These are phyloP conservation scores for Osmanthus fragrans DNA, from an alignment of 257 asterid genomes.

Conservation along the genomic window DNA sequence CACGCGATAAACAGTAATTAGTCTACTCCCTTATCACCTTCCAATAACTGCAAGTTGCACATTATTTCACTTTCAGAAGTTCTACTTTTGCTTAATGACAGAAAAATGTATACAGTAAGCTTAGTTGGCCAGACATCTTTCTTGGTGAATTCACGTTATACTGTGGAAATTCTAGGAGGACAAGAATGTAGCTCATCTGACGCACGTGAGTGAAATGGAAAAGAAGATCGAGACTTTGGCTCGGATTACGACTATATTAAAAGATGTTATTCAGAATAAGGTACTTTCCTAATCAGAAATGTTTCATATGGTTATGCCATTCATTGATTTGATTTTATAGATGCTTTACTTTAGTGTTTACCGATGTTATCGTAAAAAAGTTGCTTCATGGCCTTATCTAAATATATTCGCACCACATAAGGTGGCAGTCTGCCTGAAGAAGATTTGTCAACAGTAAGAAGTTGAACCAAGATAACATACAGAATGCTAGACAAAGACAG, in stretches of 20 bases:
- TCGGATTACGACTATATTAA: slow-evolving; percentile 83
- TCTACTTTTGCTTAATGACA: background rate
- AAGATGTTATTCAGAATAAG: slow-evolving; percentile 96
- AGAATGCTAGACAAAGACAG: background rate
- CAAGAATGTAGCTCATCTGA: slow-evolving; percentile 90
- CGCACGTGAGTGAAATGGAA: slow-evolving; percentile 96
- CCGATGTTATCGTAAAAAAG: background rate
- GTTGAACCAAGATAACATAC: background rate
- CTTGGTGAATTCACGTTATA: slow-evolving; percentile 23
- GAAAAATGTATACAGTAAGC: slow-evolving; percentile 12
- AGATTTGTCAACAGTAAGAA: background rate
- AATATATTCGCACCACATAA: background rate
- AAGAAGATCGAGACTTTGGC: slow-evolving; percentile 87
- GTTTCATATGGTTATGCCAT: background rate
- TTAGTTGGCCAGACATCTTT: slow-evolving; percentile 7
- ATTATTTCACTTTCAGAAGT: background rate
- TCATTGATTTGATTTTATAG: slow-evolving; percentile 3
- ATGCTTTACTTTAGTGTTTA: background rate
- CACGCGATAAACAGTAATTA: background rate
- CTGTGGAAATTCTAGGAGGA: slow-evolving; percentile 63
- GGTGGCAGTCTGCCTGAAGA: background rate
- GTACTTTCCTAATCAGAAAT: slow-evolving; percentile 34
- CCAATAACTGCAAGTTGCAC: background rate
- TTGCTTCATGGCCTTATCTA: background rate
- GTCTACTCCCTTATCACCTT: background rate